These are phyloP conservation scores for Metschnikowia continentalis DNA, from an alignment of 805 yeast genomes.

Conservation along the genomic window DNA sequence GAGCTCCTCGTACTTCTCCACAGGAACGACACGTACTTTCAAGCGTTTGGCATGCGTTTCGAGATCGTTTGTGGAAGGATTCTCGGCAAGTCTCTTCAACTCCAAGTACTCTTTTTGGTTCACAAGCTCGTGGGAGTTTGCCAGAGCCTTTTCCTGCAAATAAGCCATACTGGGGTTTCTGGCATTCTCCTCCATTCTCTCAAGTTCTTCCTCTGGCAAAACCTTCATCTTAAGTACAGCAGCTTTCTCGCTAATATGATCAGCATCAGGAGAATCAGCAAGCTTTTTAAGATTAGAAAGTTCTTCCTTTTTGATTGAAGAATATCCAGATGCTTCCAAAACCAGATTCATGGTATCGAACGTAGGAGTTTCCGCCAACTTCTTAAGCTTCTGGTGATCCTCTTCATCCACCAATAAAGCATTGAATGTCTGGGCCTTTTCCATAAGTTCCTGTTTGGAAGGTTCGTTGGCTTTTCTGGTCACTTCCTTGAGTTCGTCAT, in stretches of 20 bases:
- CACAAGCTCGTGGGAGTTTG: slow-evolving; percentile 3
- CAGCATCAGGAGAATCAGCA: slow-evolving; percentile 30
- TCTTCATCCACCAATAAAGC: slow-evolving; percentile 4
- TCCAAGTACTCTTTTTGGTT: slow-evolving; percentile 2
- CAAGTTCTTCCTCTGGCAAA: slow-evolving; percentile 6
- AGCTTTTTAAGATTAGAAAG: slow-evolving; percentile 20
- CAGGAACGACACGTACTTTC: background rate
- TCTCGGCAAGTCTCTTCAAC: slow-evolving; percentile 14
- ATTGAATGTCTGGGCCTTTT: slow-evolving; percentile 3
- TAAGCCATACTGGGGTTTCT: slow-evolving; percentile 7
- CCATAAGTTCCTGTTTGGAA: slow-evolving; percentile 9
- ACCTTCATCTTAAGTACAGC: slow-evolving; percentile 5
- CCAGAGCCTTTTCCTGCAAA: slow-evolving; percentile 8
- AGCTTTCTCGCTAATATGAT: slow-evolving; percentile 17
- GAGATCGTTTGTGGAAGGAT: slow-evolving; percentile 17
- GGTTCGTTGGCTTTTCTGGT: slow-evolving; percentile 15
- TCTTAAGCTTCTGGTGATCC: slow-evolving; percentile 14
- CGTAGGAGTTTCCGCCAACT: slow-evolving; percentile 28
- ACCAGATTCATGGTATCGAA: slow-evolving; percentile 15
- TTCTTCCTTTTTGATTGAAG: slow-evolving; percentile 6
- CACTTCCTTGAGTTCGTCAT: slow-evolving; percentile 3
- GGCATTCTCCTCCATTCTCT: background rate
- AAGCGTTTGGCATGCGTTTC: slow-evolving; percentile 10
- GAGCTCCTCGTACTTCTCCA: background rate
- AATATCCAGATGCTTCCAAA: slow-evolving; percentile 13